These are phyloP conservation scores for Diddensiella santjacobensis DNA, from an alignment of 805 yeast species.

Conservation along the genomic window DNA sequence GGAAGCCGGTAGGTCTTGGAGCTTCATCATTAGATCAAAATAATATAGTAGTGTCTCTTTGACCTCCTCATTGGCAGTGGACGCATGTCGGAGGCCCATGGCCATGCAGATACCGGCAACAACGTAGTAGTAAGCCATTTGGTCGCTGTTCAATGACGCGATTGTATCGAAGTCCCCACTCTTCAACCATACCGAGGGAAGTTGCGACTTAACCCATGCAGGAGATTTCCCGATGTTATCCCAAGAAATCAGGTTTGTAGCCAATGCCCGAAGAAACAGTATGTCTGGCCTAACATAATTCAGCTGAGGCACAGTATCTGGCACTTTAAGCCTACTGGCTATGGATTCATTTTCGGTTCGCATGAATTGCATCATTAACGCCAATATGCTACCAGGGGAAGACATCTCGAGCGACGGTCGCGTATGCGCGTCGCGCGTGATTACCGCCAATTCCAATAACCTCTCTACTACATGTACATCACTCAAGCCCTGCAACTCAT, in stretches of 20 bases:
- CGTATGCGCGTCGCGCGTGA: constrained; percentile 59
- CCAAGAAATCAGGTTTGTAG: constrained; percentile 71
- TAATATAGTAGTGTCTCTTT: constrained; percentile 52
- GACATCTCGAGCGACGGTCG: constrained; percentile 55
- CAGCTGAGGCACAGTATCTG: constrained; percentile 53
- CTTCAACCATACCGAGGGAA: constrained; percentile 44
- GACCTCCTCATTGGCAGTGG: constrained; percentile 54
- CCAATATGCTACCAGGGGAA: constrained; percentile 68
- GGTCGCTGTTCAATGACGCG: constrained; percentile 50
- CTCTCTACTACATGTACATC: constrained; percentile 63
- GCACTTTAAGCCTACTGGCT: constrained; percentile 59
- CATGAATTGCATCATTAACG: constrained; percentile 69
- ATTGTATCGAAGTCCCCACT: constrained; percentile 31
- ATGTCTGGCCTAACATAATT: constrained; percentile 79
- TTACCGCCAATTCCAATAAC: constrained; percentile 50
- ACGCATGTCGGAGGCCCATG: constrained; percentile 72
- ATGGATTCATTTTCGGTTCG: constrained; percentile 57
- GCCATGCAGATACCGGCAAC: constrained; percentile 74
- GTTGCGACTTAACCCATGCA: constrained; percentile 55
- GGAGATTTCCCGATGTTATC: constrained; percentile 45
- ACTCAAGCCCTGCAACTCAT: constrained; percentile 51
- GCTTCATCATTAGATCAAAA: constrained; percentile 48
- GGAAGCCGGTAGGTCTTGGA: constrained; percentile 41
- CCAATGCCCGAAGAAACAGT: constrained; percentile 59
- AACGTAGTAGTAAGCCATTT: constrained; percentile 57